Base-by-base conservation (phyloP, 2,329 filamentous ascomycete species). In the Scortechinia acanthostroma region DNA sequence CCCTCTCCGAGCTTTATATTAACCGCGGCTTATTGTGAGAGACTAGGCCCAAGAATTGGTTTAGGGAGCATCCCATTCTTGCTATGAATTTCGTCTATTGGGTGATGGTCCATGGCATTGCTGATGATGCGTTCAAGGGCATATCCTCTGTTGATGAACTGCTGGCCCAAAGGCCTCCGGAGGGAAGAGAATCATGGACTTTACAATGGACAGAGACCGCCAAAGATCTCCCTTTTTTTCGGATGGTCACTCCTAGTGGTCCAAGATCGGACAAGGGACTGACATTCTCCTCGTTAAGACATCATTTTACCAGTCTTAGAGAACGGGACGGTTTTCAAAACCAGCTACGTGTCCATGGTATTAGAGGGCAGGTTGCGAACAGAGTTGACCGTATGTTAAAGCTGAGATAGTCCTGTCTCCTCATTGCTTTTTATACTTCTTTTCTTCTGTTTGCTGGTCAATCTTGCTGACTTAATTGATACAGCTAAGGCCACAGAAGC, bases 401-500 rank as follows among this genome's bases (percentile, higher is more conserved):
- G 13, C n/a, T n/a, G n/a, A n/a, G n/a, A n/a, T n/a, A n/a, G n/a
- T n/a, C n/a, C n/a, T n/a, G n/a, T n/a, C n/a, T n/a, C n/a, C n/a
- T n/a, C n/a, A n/a, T n/a, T n/a, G n/a, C n/a, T n/a, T n/a, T n/a
- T n/a, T n/a, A n/a, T 40, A 17, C 6, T 40, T 15, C 10, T 6
- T n/a, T n/a, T n/a, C n/a, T n/a, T n/a, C n/a, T n/a, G n/a, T n/a
- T n/a, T n/a, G n/a, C n/a, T n/a, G n/a, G n/a, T n/a, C n/a, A 30
- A 30, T 30, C 10, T 40, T 40, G 10, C 10, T n/a, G n/a, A n/a
- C n/a, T n/a, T n/a, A n/a, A n/a, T n/a, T n/a, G n/a, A n/a, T 19
- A 13, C 20, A 40, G 35, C 17, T 15, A 46, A 44, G 10, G 42
- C 40, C 21, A 44, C 45, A 6, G 37, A 42, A 30, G 46, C 33